Evolutionary conservation across 2,329 filamentous ascomycete genomes (phyloP).

Genomic region (Botrytis galanthina): DNA sequence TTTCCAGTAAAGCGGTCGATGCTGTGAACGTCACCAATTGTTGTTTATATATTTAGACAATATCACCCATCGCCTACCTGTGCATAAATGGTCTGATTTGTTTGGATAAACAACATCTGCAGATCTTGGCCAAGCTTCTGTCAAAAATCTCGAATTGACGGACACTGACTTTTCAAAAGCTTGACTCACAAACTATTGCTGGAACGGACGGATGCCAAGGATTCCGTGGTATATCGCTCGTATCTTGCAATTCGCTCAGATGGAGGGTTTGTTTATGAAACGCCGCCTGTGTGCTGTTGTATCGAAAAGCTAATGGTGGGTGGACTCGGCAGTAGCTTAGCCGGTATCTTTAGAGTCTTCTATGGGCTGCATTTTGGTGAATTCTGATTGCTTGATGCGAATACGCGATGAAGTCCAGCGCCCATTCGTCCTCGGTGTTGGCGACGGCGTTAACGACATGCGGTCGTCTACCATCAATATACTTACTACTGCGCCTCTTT

Average conservation of each 20-base stretch:
- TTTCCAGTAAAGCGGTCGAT: background rate
- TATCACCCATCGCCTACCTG: background rate
- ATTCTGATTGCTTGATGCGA: background rate
- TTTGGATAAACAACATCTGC: background rate
- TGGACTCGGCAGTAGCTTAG: background rate
- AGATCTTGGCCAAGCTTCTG: constrained; percentile 12
- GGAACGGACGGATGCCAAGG: constrained; percentile 5
- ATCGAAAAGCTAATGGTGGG: constrained; percentile 3
- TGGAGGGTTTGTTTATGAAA: constrained; percentile 5
- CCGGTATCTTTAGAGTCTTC: background rate
- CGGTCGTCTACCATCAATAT: background rate
- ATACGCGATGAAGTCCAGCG: background rate
- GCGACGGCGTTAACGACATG: background rate
- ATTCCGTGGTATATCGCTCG: background rate
- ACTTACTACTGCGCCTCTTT: background rate
- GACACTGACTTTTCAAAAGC: constrained; percentile 8
- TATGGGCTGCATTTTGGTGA: background rate
- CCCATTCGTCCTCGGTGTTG: background rate
- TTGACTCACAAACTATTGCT: background rate
- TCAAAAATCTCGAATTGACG: constrained; percentile 7
- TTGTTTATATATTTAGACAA: background rate
- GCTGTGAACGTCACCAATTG: background rate
- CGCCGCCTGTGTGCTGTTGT: constrained; percentile 2
- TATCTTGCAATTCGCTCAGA: constrained; percentile 1
- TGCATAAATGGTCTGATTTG: constrained; percentile 2